phyloP scores from a whole-genome alignment of 208 protist genomes.

The Wallacemonas rigidus region DNA sequence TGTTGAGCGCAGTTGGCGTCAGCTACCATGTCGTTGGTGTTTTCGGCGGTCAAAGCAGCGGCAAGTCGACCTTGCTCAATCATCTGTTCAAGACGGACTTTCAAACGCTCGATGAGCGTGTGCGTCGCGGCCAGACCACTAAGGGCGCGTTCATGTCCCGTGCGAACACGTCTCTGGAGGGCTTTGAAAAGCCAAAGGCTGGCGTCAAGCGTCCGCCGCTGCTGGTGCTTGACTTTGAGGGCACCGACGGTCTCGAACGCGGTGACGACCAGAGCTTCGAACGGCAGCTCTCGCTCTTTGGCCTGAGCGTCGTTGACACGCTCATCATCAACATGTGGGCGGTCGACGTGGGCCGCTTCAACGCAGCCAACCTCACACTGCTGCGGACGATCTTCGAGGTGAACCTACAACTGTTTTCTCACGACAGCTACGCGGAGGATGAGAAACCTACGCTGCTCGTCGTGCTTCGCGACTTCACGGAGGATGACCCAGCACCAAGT shows the following conservation, averaged over 20 bases:
- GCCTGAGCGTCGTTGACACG: slow-evolving; percentile 94
- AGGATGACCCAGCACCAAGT: slow-evolving; percentile 76
- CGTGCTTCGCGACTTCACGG: slow-evolving; percentile 95
- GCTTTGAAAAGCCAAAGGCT: slow-evolving; percentile 20
- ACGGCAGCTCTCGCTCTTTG: slow-evolving; percentile 96
- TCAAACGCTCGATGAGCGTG: slow-evolving; percentile 90
- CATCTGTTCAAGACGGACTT: slow-evolving; percentile 95
- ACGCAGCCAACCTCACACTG: slow-evolving; percentile 94
- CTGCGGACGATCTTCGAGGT: slow-evolving; percentile 97
- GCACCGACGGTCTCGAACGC: slow-evolving; percentile 96
- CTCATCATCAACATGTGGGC: slow-evolving; percentile 98
- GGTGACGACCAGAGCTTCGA: slow-evolving; percentile 97
- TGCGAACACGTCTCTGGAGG: slow-evolving; percentile 31
- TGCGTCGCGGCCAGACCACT: slow-evolving; percentile 94
- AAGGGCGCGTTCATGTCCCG: slow-evolving; percentile 90
- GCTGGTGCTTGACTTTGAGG: slow-evolving; percentile 97
- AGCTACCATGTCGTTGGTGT: slow-evolving; percentile 93
- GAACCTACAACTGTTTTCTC: slow-evolving; percentile 95
- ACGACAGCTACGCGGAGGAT: slow-evolving; percentile 67
- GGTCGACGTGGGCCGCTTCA: slow-evolving; percentile 95
- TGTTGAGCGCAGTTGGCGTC: slow-evolving; percentile 47
- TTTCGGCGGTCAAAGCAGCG: slow-evolving; percentile 96
- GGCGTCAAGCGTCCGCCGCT: slow-evolving; percentile 35
- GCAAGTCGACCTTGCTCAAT: slow-evolving; percentile 98
- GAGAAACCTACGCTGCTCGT: slow-evolving; percentile 97